Conservation (phyloP, 495 filamentous ascomycete genomes). For the Lindgomyces ingoldianus region DNA sequence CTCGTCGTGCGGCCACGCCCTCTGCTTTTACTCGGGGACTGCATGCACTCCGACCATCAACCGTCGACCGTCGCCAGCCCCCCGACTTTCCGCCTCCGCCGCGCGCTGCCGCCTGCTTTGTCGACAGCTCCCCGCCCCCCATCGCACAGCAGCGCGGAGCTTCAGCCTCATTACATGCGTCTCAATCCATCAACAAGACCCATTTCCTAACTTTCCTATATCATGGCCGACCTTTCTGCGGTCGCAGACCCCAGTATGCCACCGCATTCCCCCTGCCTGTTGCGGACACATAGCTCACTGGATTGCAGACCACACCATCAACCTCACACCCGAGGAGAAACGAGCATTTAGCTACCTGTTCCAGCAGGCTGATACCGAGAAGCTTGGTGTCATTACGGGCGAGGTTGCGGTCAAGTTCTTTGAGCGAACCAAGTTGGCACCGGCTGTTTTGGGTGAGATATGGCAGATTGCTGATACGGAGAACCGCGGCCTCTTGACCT, state of each 20-base stretch:
- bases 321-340: conserved; percentile 90
- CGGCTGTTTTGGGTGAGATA: conserved; percentile 90
- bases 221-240: conserved; percentile 33
- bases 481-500: conserved; percentile 90
- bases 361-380: conserved; percentile 81
- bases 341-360: conserved; percentile 90
- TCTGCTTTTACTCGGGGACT: not conserved
- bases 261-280: not conserved
- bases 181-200: conserved; percentile 23
- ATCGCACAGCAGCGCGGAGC: conserved; percentile 33
- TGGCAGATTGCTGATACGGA: conserved; percentile 98
- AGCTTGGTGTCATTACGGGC: conserved; percentile 90
- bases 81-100: not conserved
- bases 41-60: not conserved
- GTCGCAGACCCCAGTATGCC: conserved; percentile 34
- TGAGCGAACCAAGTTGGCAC: conserved; percentile 86
- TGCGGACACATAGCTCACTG: conserved; percentile 19
- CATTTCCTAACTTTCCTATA: conserved; percentile 14
- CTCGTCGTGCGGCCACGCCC: too few relatives aligned
- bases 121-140: conserved; percentile 12
- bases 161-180: conserved; percentile 38
- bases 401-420: conserved; percentile 98
- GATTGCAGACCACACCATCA: conserved; percentile 58
- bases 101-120: conserved; percentile 16
- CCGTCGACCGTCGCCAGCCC: not conserved